A percentile compares a stretch with the other conserved stretches of the same genome.
Evolutionary conservation across 2,329 filamentous ascomycete genomes (phyloP).

Genomic region (Capronia epimyces): DNA sequence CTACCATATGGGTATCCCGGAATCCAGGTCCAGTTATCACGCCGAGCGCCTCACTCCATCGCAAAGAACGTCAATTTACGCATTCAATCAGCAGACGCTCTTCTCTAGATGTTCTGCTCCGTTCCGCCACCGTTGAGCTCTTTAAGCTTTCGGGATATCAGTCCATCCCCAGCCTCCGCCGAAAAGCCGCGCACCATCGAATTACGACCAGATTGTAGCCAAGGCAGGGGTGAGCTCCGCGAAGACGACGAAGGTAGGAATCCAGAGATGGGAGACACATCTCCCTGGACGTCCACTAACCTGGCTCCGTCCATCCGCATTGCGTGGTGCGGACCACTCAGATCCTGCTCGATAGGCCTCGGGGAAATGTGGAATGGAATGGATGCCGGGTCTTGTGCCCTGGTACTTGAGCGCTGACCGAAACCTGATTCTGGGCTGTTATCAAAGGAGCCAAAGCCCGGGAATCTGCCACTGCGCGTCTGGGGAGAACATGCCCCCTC

Average conservation of each 20-base stretch:
- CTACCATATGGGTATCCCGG: not conserved
- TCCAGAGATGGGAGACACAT: conserved; percentile 21
- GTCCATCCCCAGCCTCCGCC: conserved; percentile 22
- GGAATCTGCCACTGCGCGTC: conserved; percentile 23
- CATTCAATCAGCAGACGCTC: not conserved
- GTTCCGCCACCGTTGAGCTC: conserved; percentile 17
- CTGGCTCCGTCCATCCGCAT: not conserved
- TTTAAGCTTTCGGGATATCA: conserved; percentile 26
- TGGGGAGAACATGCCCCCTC: conserved; percentile 52
- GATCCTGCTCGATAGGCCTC: not conserved
- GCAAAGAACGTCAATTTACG: not conserved
- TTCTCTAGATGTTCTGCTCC: not conserved
- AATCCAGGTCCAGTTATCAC: not conserved
- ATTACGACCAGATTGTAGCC: conserved; percentile 8
- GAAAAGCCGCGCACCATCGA: conserved; percentile 16
- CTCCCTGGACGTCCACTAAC: not conserved
- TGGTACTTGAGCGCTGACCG: not conserved
- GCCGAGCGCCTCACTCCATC: not conserved
- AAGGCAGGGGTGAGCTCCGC: conserved; percentile 25
- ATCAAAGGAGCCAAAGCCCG: conserved; percentile 19
- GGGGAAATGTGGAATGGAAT: not conserved
- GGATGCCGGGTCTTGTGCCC: not conserved
- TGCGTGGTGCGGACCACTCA: not conserved
- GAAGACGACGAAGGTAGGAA: conserved; percentile 24
- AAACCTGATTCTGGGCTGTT: not conserved